Evolutionary conservation across 306 rosid genomes (phyloP), one percentile per base, ranked within the genome.

Genomic region (Begonia loranthoides): DNA sequence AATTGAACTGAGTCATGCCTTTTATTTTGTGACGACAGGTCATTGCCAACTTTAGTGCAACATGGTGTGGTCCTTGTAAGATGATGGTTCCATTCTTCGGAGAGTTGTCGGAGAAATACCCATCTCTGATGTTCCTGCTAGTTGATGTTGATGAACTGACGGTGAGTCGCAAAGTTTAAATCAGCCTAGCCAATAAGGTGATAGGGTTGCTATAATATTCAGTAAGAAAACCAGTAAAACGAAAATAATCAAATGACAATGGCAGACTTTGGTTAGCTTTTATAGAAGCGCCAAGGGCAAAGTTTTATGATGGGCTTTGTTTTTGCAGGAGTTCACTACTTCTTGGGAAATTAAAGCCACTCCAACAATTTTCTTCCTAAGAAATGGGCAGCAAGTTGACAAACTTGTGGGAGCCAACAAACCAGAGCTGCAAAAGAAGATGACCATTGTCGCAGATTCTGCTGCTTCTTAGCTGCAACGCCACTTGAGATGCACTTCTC

Each of bases 51-150:
- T 90, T 90, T 86, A 85, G 95, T 63, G 97, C 97, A 45, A 56
- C 84, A 11, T 90, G 97, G 97, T 90, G 97, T 61, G 94, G 94
- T 66, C 99, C 99, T 22, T 90, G 99, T 65, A 90, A 78, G 78
- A 55, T 79, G 69, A 58, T 86, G 62, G 87, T 87, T 3, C 93
- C 96, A 13, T 81, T 66, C 61, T 86, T 62, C 65, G 5, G 63
- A 41, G 96, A 92, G 67, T 66, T 92, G 69, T 92, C 99, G 10
- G 96, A 80, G 78, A 76, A 76, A 67, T 51, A 80, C 72, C 65
- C 84, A 45, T 80, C 93, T 49, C 45, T 92, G 54, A 67, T 92
- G 86, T 92, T 92, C 82, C 67, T 92, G 53, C 2, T 86, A 56
- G 66, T 92, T 13, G 99, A 92, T 16, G 99, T 92, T 24, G 99